A percentile compares a stretch with the other conserved stretches of the same genome.
phyloP scores from a whole-genome alignment of 495 filamentous ascomycete genomes.

The Ascodesmis nigricans region DNA sequence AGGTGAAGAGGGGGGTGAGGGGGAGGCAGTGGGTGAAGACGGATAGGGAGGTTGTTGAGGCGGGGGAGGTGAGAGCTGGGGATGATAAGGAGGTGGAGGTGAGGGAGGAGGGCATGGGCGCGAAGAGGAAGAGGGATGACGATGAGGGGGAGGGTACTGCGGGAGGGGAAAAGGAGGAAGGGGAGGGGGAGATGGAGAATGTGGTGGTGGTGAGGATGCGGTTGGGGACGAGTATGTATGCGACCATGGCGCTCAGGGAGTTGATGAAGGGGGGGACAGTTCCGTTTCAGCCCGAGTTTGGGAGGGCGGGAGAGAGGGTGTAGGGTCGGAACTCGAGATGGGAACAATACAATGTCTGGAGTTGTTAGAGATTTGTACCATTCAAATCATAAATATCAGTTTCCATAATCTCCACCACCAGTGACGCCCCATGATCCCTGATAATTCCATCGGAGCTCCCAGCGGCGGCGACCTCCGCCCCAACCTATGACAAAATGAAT shows the following conservation, averaged over 20 bases:
- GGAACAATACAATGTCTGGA: no score
- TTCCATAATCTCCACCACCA: no score
- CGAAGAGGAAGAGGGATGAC: slow-evolving; percentile 16
- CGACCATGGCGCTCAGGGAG: slow-evolving; percentile 82
- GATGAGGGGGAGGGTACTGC: slow-evolving; percentile 15
- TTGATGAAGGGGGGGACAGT: slow-evolving; percentile 43
- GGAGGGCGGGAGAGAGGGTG: no score
- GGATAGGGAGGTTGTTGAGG: slow-evolving; percentile 39
- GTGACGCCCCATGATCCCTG: no score
- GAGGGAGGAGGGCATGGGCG: slow-evolving; percentile 3
- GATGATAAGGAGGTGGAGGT: slow-evolving; percentile 1
- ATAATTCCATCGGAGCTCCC: no score
- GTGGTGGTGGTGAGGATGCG: slow-evolving; percentile 61
- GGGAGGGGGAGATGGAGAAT: slow-evolving; percentile 14
- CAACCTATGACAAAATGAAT: no score
- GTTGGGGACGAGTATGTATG: slow-evolving; percentile 70
- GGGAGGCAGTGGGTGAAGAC: slow-evolving; percentile 71
- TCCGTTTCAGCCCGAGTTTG: slow-evolving; percentile 43
- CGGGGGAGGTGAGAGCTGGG: slow-evolving; percentile 3
- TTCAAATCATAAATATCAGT: no score
- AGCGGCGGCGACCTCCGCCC: no score
- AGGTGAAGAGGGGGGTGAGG: slow-evolving; percentile 44
- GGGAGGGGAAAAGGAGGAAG: slow-evolving; percentile 9
- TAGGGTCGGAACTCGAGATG: no score
- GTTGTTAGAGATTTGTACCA: no score